A percentile compares a stretch with the other conserved stretches of the same genome.
Conservation (phyloP, 768 basidiomycete species). For the Lactifluus pinguis region DNA sequence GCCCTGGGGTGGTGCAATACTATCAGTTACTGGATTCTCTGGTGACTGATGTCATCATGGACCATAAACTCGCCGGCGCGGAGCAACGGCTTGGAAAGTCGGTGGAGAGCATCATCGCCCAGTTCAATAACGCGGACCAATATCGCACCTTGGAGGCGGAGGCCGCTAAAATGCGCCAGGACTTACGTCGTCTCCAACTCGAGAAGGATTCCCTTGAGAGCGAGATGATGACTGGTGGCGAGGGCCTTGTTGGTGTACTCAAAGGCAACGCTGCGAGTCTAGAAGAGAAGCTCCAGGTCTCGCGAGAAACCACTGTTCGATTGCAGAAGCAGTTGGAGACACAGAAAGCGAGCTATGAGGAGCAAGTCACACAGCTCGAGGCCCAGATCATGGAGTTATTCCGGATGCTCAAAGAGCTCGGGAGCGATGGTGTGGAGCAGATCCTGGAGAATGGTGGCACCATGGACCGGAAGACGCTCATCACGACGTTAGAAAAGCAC, state of each 20-base stretch:
- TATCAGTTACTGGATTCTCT: conserved; percentile 88
- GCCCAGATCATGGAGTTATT: conserved; percentile 90
- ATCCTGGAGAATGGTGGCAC: conserved; percentile 50
- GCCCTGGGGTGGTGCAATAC: conserved; percentile 73
- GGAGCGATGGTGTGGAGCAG: conserved; percentile 57
- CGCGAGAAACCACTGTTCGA: conserved; percentile 67
- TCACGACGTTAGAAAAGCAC: conserved; percentile 72
- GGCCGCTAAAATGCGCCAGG: conserved; percentile 54
- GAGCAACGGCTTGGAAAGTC: conserved; percentile 82
- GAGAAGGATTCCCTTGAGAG: conserved; percentile 81
- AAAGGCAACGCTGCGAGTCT: conserved; percentile 59
- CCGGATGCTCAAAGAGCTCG: conserved; percentile 83
- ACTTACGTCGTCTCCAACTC: conserved; percentile 55
- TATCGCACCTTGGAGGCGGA: conserved; percentile 74
- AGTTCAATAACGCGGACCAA: conserved; percentile 85
- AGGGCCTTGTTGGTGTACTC: conserved; percentile 76
- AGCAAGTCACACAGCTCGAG: conserved; percentile 81
- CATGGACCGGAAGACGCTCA: conserved; percentile 75
- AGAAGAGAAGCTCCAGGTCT: conserved; percentile 71
- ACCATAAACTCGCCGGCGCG: conserved; percentile 79
- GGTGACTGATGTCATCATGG: conserved; percentile 85
- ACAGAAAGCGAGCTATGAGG: conserved; percentile 75
- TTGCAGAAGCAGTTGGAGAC: conserved; percentile 70
- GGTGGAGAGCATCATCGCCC: conserved; percentile 79
- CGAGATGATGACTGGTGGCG: conserved; percentile 71